These are phyloP conservation scores for Prillingera fragicola DNA, from an alignment of 1,284 basidiomycete species.

Conservation along the genomic window DNA sequence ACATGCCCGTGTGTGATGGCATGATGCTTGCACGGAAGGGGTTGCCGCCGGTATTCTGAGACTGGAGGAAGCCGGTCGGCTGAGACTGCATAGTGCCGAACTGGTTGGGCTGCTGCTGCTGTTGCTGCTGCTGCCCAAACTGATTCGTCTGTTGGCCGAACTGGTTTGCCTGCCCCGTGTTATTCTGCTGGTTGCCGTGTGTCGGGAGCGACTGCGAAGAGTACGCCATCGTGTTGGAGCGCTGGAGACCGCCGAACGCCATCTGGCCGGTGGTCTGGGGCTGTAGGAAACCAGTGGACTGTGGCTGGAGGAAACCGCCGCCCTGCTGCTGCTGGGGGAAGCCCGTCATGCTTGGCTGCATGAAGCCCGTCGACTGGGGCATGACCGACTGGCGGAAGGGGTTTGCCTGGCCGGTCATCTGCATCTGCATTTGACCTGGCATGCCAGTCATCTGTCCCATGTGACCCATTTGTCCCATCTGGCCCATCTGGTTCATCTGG, in stretches of 20 bases:
- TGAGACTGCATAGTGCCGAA: constrained; percentile 41
- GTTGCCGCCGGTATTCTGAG: constrained; percentile 70
- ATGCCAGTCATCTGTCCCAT: neutral
- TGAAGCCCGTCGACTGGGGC: constrained; percentile 54
- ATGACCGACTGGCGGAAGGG: constrained; percentile 63
- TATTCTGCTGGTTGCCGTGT: constrained; percentile 28
- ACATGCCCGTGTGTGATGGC: constrained; percentile 11
- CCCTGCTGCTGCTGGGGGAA: constrained; percentile 53
- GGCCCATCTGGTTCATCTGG: constrained; percentile 14
- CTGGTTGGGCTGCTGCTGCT: constrained; percentile 33
- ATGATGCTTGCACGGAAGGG: constrained; percentile 57
- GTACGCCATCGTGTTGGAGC: no score
- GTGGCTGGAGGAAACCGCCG: constrained; percentile 49
- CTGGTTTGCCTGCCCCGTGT: constrained; percentile 38
- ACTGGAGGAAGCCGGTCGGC: constrained; percentile 55
- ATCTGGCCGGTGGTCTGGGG: constrained; percentile 46
- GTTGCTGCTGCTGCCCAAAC: constrained; percentile 49
- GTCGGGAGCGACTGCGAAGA: constrained; percentile 33
- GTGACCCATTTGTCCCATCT: constrained; percentile 3
- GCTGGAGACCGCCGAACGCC: no score
- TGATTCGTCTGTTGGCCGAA: no score
- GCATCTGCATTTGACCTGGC: constrained; percentile 22
- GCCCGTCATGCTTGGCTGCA: constrained; percentile 59
- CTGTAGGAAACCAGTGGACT: constrained; percentile 49
- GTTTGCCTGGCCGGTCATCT: constrained; percentile 51